phyloP scores from a whole-genome alignment of 2,329 filamentous ascomycete species.

The Clonostachys chloroleuca region DNA sequence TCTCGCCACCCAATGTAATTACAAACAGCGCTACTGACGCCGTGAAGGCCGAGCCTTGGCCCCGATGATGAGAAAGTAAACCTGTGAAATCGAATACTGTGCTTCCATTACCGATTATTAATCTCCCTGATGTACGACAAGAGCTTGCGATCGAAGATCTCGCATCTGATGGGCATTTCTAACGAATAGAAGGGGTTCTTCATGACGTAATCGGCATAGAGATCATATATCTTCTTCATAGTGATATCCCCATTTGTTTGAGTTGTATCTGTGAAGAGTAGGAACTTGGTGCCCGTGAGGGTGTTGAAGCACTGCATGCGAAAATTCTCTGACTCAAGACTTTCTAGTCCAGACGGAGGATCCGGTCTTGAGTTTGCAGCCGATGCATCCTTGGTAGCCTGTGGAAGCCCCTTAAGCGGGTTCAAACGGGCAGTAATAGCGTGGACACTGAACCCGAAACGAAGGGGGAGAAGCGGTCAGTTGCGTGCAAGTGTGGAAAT shows the following conservation, averaged over 20 bases:
- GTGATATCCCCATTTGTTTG: constrained; percentile 84
- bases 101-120: constrained; percentile 45
- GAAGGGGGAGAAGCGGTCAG: not conserved
- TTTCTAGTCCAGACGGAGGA: constrained; percentile 76
- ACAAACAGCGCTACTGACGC: no score
- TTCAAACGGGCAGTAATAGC: constrained; percentile 63
- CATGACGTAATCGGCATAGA: constrained; percentile 97
- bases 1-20: no score
- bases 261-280: constrained; percentile 87
- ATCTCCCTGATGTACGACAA: constrained; percentile 74
- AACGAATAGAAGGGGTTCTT: constrained; percentile 99
- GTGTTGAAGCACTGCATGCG: constrained; percentile 95
- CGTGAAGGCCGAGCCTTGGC: no score
- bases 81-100: not conserved
- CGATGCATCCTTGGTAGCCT: constrained; percentile 3
- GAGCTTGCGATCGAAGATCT: constrained; percentile 87
- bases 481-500: not conserved
- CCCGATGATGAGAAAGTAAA: not conserved
- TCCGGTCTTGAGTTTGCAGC: constrained; percentile 45
- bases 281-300: constrained; percentile 88
- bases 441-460: constrained; percentile 47
- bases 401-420: constrained; percentile 42
- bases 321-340: constrained; percentile 91
- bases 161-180: constrained; percentile 95
- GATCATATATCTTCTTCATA: constrained; percentile 82